Base-by-base conservation (phyloP, 805 yeast genomes). In the Pichia scutulata region DNA sequence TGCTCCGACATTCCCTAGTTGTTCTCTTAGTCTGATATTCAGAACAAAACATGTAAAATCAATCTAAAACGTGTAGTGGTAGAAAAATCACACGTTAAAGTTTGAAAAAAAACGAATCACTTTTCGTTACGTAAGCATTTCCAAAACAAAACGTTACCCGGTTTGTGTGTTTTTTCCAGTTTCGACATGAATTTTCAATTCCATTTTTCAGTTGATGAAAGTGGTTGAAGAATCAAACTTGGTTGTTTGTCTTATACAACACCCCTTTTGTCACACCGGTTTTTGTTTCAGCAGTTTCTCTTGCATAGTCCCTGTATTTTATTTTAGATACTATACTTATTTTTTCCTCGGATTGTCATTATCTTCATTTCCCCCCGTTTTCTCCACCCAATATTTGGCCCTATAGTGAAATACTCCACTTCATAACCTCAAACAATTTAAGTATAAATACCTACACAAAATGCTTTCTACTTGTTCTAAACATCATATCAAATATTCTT, bases 391-490 rank as follows among this genome's bases (percentile, higher is more conserved):
- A n/a, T 33, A n/a, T 33, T 33, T 33, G 9, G 16, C 8, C 19
- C 5, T 6, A 33, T 2, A 12, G 2, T n/a, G 37, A n/a, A 33
- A 16, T 33, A 33, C 37, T 33, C 37, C 37, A 33, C 37, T 6
- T 33, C 5, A 33, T 3, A 33, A 28, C 14, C 7, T 28, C 33
- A 28, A 28, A 28, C n/a, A 4, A 26, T 28, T 8, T 4, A 28
- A 12, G 33, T 28, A 28, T 28, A 28, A 28, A 28, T 28, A 28
- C 33, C 33, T 28, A 13, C 33, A 3, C 33, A 28, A 16, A 33
- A 33, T 33, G 37, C 37, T 33, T 33, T 33, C 37, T n/a, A 26
- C 50, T 9, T 43, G 39, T 23, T 48, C 47, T 12, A 48, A 26
- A 21, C 23, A 43, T 7, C 7, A 44, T 3, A 6, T 48, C 7